phyloP scores from a whole-genome alignment of 1,284 basidiomycete species.

The Melanopsichium pennsylvanicum region DNA sequence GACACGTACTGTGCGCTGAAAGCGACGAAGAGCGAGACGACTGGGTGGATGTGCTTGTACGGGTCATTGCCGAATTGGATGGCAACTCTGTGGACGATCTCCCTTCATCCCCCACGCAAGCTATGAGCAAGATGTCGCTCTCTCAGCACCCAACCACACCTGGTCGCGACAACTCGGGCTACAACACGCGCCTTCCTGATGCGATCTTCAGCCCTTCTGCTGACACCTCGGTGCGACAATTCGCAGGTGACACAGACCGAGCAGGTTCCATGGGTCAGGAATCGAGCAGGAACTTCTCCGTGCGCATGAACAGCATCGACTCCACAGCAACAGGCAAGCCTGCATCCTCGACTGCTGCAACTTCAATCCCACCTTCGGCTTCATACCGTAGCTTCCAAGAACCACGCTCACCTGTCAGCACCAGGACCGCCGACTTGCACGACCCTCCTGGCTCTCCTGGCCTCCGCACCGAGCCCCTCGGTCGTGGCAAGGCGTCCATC shows the following conservation, averaged over 20 bases:
- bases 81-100: constrained; percentile 15
- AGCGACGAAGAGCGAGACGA: constrained; percentile 89
- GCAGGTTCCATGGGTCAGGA: constrained; percentile 12
- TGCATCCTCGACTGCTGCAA: constrained; percentile 8
- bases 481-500: constrained; percentile 72
- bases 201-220: constrained; percentile 24
- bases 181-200: constrained; percentile 19
- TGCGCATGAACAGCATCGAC: constrained; percentile 30
- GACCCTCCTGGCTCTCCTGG: constrained; percentile 39
- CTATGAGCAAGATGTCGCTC: constrained; percentile 37
- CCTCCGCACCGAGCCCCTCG: constrained; percentile 19
- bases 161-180: constrained; percentile 8
- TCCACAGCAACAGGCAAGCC: constrained; percentile 22
- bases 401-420: constrained; percentile 27
- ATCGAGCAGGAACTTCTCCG: constrained; percentile 5
- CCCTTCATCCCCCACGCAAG: constrained; percentile 31
- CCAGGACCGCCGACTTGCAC: constrained; percentile 12
- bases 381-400: constrained; percentile 41
- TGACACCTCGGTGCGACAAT: constrained; percentile 9
- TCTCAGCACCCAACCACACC: constrained; percentile 16
- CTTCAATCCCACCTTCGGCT: constrained; percentile 27
- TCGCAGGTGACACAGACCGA: constrained; percentile 10
- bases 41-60: constrained; percentile 89
- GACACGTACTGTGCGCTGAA: constrained; percentile 94
- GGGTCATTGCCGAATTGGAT: constrained; percentile 52